Base-by-base conservation (phyloP, 345 rosid species). In the Brassica juncea region DNA sequence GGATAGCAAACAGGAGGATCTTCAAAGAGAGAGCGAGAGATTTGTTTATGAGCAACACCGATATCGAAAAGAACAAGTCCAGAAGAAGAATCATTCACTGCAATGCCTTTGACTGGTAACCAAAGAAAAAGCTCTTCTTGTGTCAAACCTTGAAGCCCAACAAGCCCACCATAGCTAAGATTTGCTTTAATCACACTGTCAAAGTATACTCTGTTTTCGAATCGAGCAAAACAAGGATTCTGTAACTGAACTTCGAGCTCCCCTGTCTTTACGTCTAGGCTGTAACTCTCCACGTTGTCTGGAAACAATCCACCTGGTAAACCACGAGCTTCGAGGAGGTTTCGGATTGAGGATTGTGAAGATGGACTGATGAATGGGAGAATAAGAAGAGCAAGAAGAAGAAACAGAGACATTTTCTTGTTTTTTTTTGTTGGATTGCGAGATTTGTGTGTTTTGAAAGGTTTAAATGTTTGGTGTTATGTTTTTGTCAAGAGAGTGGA, bases 71-170 rank as follows among this genome's bases (percentile, higher is more conserved):
- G 80, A 64, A 94, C 91, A 78, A 94, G 76, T 31, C 98, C 97
- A 70, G 98, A 90, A 39, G 91, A 83, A 19, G 96, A 89, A 82
- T 92, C 94, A n/a, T 69, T 87, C 11, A 90, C 96, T 15, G 82
- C 80, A 55, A 94, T 92, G 73, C 92, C 94, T 75, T 88, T 90
- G 3, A 94, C 93, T 0, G 97, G 97, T 21, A 94, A 79, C 98
- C 97, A 94, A 11, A 92, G 86, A 57, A 94, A 94, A 12, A 92
- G 88, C 85, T 94, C 98, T 80, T 90, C 90, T 71, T 92, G 97
- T 21, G 85, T 74, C 11, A 94, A 85, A 11, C 97, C 98, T 80
- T 92, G 84, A 59, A 94, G 80, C 1, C 94, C 98, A n/a, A 82
- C 58, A 25, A 94, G 90, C 10, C 94, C 94, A 39, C 98, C 97